Conservation (phyloP, 1,139 yeast species). For the Meyerozyma guilliermondii region DNA sequence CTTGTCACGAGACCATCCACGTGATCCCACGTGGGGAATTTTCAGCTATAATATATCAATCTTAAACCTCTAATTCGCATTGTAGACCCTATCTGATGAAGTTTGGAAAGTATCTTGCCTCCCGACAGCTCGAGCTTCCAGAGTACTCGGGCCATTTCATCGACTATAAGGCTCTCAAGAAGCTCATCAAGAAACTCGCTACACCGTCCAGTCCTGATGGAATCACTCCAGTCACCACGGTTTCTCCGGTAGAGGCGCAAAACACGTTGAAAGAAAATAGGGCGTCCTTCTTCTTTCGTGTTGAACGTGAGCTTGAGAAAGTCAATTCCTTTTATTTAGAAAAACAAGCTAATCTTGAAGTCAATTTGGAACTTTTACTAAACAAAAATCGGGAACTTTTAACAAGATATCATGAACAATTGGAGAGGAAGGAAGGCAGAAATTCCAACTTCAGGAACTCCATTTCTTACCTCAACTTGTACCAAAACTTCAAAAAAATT, state of each 20-base stretch:
- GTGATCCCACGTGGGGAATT: constrained; percentile 3
- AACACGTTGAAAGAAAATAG: constrained; percentile 79
- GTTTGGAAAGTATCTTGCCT: constrained; percentile 92
- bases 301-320: constrained; percentile 91
- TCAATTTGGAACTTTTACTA: constrained; percentile 70
- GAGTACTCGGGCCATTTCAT: constrained; percentile 92
- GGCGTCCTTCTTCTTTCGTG: constrained; percentile 86
- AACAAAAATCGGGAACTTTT: constrained; percentile 64
- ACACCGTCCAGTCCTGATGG: constrained; percentile 27
- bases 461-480: constrained; percentile 47
- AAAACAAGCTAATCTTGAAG: constrained; percentile 79
- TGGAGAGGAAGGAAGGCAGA: constrained; percentile 9
- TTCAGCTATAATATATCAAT: background rate
- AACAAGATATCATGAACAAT: constrained; percentile 30
- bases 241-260: constrained; percentile 36
- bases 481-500: constrained; percentile 85
- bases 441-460: constrained; percentile 33
- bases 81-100: constrained; percentile 45
- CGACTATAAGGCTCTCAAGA: constrained; percentile 88
- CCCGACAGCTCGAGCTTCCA: constrained; percentile 89
- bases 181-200: constrained; percentile 66
- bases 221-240: constrained; percentile 5
- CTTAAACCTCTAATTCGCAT: background rate
- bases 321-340: constrained; percentile 86
- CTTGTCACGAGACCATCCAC: background rate